Conservation (phyloP, 257 asterid genomes). For the Ligustrum vulgare region DNA sequence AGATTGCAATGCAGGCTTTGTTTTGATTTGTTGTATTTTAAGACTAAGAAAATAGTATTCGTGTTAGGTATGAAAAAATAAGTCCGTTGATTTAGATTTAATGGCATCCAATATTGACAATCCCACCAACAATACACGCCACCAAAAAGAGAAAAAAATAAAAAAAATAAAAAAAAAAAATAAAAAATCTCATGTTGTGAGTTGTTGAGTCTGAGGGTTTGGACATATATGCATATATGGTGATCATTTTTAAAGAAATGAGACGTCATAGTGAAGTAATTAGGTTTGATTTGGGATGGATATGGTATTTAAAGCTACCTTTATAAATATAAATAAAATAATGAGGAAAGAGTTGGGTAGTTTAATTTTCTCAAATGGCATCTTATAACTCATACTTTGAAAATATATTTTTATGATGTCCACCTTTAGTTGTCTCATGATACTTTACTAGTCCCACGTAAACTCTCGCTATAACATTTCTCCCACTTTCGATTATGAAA, state of each 20-base stretch:
- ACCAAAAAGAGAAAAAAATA: background rate
- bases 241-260: background rate
- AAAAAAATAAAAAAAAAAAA: background rate
- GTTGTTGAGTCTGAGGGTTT: background rate
- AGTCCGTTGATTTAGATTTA: slow-evolving; percentile 25
- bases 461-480: too few species aligned
- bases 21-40: background rate
- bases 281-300: background rate
- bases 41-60: slow-evolving; percentile 7
- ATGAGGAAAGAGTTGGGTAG: background rate
- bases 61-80: slow-evolving; percentile 13
- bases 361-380: too few species aligned
- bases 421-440: too few species aligned
- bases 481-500: too few species aligned
- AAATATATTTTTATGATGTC: too few species aligned
- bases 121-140: background rate
- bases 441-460: too few species aligned
- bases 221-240: background rate
- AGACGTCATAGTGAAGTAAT: background rate
- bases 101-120: slow-evolving; percentile 27
- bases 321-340: too few species aligned
- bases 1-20: background rate
- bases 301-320: too few species aligned
- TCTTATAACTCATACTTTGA: too few species aligned
- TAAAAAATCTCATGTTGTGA: background rate